Evolutionary conservation across 768 basidiomycete species (phyloP).

Genomic region (Suillus hirtellus): DNA sequence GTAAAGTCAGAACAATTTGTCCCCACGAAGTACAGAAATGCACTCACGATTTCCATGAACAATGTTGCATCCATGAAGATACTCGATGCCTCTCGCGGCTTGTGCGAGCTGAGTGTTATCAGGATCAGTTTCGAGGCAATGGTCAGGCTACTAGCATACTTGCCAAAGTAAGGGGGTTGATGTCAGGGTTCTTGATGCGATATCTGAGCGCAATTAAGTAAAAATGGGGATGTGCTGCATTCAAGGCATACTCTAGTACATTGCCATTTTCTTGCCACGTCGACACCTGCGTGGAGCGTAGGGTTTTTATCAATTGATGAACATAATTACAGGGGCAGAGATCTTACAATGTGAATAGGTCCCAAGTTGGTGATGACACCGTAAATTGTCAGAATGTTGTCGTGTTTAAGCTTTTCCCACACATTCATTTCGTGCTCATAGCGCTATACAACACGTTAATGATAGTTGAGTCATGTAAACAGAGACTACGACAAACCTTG

Average conservation of each 20-base stretch:
- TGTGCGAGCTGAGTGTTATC: constrained; percentile 43
- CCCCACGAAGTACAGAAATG: neutral
- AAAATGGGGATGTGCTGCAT: neutral
- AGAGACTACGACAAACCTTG: constrained; percentile 14
- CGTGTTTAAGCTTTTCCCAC: constrained; percentile 52
- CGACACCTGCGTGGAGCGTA: constrained; percentile 44
- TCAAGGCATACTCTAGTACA: constrained; percentile 45
- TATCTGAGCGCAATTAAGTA: constrained; percentile 36
- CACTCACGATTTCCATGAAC: constrained; percentile 63
- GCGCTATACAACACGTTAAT: constrained; percentile 36
- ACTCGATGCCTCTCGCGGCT: constrained; percentile 57
- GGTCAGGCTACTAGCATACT: constrained; percentile 13
- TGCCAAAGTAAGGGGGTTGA: constrained; percentile 47
- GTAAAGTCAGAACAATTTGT: constrained; percentile 9
- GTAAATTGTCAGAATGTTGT: constrained; percentile 49
- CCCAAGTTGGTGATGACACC: constrained; percentile 58
- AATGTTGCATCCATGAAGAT: constrained; percentile 51
- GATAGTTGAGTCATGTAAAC: neutral
- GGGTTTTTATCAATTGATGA: neutral
- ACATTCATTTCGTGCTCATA: constrained; percentile 57
- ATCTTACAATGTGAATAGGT: constrained; percentile 48
- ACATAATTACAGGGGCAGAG: neutral
- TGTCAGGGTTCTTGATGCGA: constrained; percentile 34
- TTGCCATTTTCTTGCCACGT: constrained; percentile 65
- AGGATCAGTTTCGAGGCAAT: neutral